phyloP scores from a whole-genome alignment of 2,329 filamentous ascomycete species.

The Stachybotrys chlorohalonatus region DNA sequence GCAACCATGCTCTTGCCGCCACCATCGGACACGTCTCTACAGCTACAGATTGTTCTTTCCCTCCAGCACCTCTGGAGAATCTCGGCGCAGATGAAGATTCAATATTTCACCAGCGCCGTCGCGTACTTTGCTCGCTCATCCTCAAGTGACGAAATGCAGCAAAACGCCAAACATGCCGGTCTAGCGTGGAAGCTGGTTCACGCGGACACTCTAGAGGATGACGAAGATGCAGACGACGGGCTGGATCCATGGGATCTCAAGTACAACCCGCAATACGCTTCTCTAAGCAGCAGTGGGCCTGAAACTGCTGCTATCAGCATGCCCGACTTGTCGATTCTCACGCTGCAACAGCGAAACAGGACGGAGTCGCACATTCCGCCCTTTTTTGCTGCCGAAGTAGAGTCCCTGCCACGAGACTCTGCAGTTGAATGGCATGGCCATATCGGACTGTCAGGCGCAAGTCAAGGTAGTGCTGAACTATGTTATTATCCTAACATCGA shows the following conservation, averaged over 20 bases:
- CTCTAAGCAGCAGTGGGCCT: slow-evolving; percentile 22
- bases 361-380: slow-evolving; percentile 42
- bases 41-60: slow-evolving; percentile 57
- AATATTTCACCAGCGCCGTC: slow-evolving; percentile 67
- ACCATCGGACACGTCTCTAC: slow-evolving; percentile 29
- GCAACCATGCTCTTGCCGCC: slow-evolving; percentile 59
- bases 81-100: slow-evolving; percentile 59
- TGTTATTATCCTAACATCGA: slow-evolving; percentile 7
- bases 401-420: slow-evolving; percentile 63
- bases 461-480: slow-evolving; percentile 17
- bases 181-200: slow-evolving; percentile 40
- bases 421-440: slow-evolving; percentile 78
- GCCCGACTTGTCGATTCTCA: slow-evolving; percentile 42
- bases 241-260: slow-evolving; percentile 62
- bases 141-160: slow-evolving; percentile 15
- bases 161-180: slow-evolving; percentile 32
- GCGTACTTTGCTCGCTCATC: slow-evolving; percentile 54
- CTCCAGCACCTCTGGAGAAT: slow-evolving; percentile 89
- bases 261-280: slow-evolving; percentile 44
- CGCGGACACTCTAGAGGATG: slow-evolving; percentile 27
- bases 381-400: slow-evolving; percentile 67
- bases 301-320: slow-evolving; percentile 19
- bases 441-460: slow-evolving; percentile 40
- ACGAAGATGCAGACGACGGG: slow-evolving; percentile 32
- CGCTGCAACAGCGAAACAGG: slow-evolving; percentile 25